These are phyloP conservation scores for Vickermania ingenoplastis DNA, from an alignment of 208 protist genomes.

Conservation along the genomic window DNA sequence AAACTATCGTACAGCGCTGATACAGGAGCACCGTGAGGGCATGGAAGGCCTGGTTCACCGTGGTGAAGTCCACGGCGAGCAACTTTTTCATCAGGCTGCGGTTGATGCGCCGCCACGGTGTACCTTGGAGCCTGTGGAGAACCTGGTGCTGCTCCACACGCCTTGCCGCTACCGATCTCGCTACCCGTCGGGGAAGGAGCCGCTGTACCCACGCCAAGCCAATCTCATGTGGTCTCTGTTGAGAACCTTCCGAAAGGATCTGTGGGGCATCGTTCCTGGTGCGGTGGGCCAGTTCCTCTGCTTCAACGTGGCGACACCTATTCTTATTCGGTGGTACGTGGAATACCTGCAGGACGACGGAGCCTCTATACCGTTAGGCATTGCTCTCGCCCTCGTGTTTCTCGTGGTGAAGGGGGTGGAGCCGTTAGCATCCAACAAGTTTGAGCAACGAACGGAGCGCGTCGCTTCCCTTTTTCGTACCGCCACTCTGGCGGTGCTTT, in stretches of 20 bases:
- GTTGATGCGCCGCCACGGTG: slow-evolving; percentile 8
- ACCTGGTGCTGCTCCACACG: slow-evolving; percentile 12
- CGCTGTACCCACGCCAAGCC: not conserved
- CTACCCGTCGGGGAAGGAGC: not conserved
- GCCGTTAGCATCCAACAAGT: slow-evolving; percentile 23
- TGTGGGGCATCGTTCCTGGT: slow-evolving; percentile 19
- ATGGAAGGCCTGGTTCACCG: not conserved
- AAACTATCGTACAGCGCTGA: slow-evolving; percentile 9
- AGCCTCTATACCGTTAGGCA: slow-evolving; percentile 11
- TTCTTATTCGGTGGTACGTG: slow-evolving; percentile 32
- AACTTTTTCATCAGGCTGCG: slow-evolving; percentile 16
- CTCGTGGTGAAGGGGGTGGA: slow-evolving; percentile 14
- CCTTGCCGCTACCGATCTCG: not conserved
- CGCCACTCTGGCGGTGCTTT: slow-evolving; percentile 39
- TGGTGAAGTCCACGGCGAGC: slow-evolving; percentile 20
- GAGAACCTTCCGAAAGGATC: slow-evolving; percentile 18
- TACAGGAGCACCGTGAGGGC: slow-evolving; percentile 3
- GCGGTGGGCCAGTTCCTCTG: slow-evolving; percentile 22
- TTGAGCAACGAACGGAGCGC: slow-evolving; percentile 22
- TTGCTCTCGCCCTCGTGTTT: slow-evolving; percentile 19
- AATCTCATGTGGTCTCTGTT: slow-evolving; percentile 13
- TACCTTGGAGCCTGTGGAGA: slow-evolving; percentile 33
- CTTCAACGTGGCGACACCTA: slow-evolving; percentile 15
- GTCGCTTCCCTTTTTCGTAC: slow-evolving; percentile 38
- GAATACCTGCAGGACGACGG: slow-evolving; percentile 18